Evolutionary conservation across 164 flowering plant genomes (phyloP).

Genomic region (Malania oleifera): DNA sequence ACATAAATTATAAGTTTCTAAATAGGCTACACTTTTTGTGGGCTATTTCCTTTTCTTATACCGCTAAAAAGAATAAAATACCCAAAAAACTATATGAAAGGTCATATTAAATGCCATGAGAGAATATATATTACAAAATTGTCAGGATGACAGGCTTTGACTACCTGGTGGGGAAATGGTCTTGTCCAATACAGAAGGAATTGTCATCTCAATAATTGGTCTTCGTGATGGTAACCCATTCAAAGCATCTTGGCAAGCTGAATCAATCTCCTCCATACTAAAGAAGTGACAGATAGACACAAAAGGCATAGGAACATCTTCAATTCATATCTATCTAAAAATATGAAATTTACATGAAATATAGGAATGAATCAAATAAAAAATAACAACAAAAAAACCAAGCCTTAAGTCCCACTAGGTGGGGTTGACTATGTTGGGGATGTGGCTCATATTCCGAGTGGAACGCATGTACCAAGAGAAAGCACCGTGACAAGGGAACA

Average conservation of each 20-base stretch:
- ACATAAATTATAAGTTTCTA: too few species aligned
- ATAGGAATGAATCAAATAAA: too few species aligned
- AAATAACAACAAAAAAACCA: too few species aligned
- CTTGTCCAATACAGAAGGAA: constrained; percentile 85
- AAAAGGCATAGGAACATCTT: constrained; percentile 6
- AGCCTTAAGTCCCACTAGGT: too few species aligned
- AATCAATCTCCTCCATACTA: constrained; percentile 85
- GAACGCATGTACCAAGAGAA: too few species aligned
- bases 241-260: constrained; percentile 70
- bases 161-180: constrained; percentile 95
- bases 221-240: constrained; percentile 82
- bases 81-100: background rate
- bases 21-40: too few species aligned
- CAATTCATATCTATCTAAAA: background rate
- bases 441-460: too few species aligned
- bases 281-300: constrained; percentile 9
- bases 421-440: too few species aligned
- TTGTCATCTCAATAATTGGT: constrained; percentile 96
- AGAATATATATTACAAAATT: background rate
- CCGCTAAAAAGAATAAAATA: background rate
- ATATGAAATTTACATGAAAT: background rate
- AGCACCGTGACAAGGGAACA: too few species aligned
- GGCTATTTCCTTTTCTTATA: background rate
- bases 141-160: background rate
- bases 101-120: background rate